Evolutionary conservation across 1,284 basidiomycete genomes (phyloP).

Genomic region (Pseudozyma sp.): DNA sequence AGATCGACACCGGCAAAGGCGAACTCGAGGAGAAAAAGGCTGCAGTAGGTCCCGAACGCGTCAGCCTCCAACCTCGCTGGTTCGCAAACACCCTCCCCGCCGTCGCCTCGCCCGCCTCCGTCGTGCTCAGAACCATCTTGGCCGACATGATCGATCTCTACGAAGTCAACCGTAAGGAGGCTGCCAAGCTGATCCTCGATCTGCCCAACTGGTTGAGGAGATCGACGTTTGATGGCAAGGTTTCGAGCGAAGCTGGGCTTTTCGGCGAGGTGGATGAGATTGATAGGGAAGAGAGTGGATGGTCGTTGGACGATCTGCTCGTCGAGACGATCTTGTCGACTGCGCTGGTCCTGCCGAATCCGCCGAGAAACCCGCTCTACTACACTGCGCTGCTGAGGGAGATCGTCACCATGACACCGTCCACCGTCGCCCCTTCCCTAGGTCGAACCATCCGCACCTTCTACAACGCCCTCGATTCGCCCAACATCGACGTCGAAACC

Average conservation of each 20-base stretch:
- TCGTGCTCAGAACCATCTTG: slow-evolving; percentile 81
- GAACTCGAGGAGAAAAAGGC: slow-evolving; percentile 56
- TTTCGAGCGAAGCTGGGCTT: slow-evolving; percentile 50
- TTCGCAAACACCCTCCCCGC: slow-evolving; percentile 74
- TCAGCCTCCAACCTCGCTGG: slow-evolving; percentile 56
- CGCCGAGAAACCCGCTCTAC: slow-evolving; percentile 81
- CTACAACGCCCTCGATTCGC: slow-evolving; percentile 71
- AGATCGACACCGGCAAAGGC: slow-evolving; percentile 58
- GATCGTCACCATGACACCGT: slow-evolving; percentile 89
- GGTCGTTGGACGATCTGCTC: slow-evolving; percentile 62
- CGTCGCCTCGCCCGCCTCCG: slow-evolving; percentile 79
- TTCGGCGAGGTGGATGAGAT: slow-evolving; percentile 58
- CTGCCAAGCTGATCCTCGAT: slow-evolving; percentile 85
- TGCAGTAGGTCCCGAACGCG: slow-evolving; percentile 51
- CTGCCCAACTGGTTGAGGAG: slow-evolving; percentile 85
- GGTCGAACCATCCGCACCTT: slow-evolving; percentile 92
- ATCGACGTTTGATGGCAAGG: slow-evolving; percentile 75
- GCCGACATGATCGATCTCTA: slow-evolving; percentile 90
- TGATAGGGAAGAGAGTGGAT: slow-evolving; percentile 51
- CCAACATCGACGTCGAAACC: slow-evolving; percentile 81
- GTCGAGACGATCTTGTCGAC: slow-evolving; percentile 78
- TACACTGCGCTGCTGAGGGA: slow-evolving; percentile 91
- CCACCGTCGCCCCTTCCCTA: slow-evolving; percentile 92
- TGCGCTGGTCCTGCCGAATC: slow-evolving; percentile 80
- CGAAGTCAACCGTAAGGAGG: slow-evolving; percentile 96